Evolutionary conservation across 2,329 filamentous ascomycete genomes (phyloP).

Genomic region (Coniella vitis): DNA sequence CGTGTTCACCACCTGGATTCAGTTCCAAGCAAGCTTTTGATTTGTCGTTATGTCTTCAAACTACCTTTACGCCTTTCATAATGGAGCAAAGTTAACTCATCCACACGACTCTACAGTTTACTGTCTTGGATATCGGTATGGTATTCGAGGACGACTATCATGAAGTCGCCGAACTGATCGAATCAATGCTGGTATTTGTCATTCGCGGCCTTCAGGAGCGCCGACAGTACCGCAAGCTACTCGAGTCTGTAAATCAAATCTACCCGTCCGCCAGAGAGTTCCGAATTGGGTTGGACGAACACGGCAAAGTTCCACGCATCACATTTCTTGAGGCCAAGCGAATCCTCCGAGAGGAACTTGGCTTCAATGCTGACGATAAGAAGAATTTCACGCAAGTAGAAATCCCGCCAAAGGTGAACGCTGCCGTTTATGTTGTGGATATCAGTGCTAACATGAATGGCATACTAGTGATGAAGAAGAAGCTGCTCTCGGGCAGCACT

Average conservation of each 20-base stretch:
- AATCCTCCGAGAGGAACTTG: not conserved
- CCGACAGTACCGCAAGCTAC: not conserved
- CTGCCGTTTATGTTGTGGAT: slow-evolving; percentile 44
- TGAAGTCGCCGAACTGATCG: slow-evolving; percentile 41
- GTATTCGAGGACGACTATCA: slow-evolving; percentile 43
- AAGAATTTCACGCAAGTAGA: not conserved
- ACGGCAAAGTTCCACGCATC: not conserved
- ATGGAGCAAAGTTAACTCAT: too few species aligned
- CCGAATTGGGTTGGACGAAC: not conserved
- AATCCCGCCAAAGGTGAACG: not conserved
- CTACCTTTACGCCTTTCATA: too few species aligned
- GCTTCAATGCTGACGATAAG: not conserved
- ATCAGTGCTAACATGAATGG: slow-evolving; percentile 72
- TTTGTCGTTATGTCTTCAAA: too few species aligned
- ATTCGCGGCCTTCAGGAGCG: slow-evolving; percentile 22
- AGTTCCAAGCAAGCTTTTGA: too few species aligned
- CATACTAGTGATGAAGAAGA: slow-evolving; percentile 72
- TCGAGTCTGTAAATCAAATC: not conserved
- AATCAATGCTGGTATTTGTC: slow-evolving; percentile 42
- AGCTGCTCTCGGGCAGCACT: slow-evolving; percentile 27
- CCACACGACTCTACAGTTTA: slow-evolving; percentile 28
- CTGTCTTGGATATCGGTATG: slow-evolving; percentile 45
- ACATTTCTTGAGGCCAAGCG: not conserved
- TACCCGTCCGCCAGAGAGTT: not conserved
- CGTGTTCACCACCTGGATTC: too few species aligned